phyloP scores from a whole-genome alignment of 2,329 filamentous ascomycete species.

The Arthrobotrys entomopaga region DNA sequence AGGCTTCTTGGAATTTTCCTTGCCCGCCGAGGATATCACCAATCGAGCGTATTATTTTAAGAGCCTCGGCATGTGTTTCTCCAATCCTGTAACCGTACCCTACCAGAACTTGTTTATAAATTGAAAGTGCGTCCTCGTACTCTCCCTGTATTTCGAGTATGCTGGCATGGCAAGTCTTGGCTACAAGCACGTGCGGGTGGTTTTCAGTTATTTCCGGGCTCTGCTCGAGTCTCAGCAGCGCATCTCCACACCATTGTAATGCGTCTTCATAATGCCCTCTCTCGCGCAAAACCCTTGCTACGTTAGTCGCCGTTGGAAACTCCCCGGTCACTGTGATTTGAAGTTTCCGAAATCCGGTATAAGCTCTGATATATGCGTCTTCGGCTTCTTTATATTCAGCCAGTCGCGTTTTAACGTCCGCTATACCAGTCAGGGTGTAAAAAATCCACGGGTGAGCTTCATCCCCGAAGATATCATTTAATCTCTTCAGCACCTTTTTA shows the following conservation, averaged over 20 bases:
- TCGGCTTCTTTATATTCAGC: conserved; percentile 15
- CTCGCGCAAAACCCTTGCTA: conserved; percentile 3
- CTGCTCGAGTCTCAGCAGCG: background rate
- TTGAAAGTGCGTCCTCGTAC: conserved; percentile 5
- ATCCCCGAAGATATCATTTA: conserved; percentile 13
- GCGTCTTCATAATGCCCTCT: conserved; percentile 9
- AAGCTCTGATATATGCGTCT: background rate
- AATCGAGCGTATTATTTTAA: conserved; percentile 6
- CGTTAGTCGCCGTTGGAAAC: conserved; percentile 9
- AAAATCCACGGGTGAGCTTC: conserved; percentile 25
- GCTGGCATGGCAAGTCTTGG: conserved; percentile 10
- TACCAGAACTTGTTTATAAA: conserved; percentile 15
- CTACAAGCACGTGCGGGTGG: background rate
- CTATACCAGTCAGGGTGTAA: background rate
- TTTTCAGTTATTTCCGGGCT: background rate
- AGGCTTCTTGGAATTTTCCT: background rate
- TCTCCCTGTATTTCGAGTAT: conserved; percentile 15
- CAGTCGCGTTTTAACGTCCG: conserved; percentile 5
- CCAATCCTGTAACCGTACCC: background rate
- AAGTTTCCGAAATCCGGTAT: conserved; percentile 2
- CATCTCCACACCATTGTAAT: conserved; percentile 9
- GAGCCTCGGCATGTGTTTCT: background rate
- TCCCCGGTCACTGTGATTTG: background rate
- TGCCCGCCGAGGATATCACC: background rate
- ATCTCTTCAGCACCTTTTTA: background rate